Base-by-base conservation (phyloP, 352 stramenopile species). In the Phytophthora sp. region DNA sequence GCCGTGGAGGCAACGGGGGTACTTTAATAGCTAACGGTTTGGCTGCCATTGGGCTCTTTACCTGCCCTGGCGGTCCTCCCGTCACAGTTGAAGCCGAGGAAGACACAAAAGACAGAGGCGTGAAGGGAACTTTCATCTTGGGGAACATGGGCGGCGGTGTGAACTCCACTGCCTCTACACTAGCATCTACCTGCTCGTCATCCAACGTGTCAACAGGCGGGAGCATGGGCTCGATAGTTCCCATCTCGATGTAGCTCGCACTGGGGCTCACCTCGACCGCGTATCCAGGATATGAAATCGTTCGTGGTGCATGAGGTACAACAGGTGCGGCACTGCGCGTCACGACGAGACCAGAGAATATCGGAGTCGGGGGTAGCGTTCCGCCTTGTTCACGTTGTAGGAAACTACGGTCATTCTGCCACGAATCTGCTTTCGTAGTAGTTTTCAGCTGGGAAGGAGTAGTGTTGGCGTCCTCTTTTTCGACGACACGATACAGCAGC, bases 361-460 rank as follows among this genome's bases (percentile, higher is more conserved):
- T 68, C 13, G 60, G 44, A 2, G 75, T 72, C 2, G 66, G 59
- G 1, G 74, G 37, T 0, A 90, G 62, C 4, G 63, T 12, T 0
- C 66, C 62, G 1, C 42, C 37, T 4, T 45, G 15, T 3, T 74
- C 59, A 18, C 76, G 77, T 20, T 42, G 28, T 3, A 93, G 66
- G 45, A 91, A 93, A 13, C 54, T 75, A 7, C 84, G 70, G 58
- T 93, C 78, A 18, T 49, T 79, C 24, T 89, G 76, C 84, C 84
- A 93, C 5, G 31, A 20, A 2, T 59, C 49, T 42, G 53, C 26
- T 24, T 4, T 13, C 1, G n/a, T n/a, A 27, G 39, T 57, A 3
- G 44, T 24, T 20, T 37, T 21, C 9, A 28, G 20, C 9, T 31
- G 38, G 17, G 21, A n/a, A 13, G 32, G 20, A 6, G 32, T n/a